Base-by-base conservation (phyloP, 441 rosid species). In the Raphanus hybrid region DNA sequence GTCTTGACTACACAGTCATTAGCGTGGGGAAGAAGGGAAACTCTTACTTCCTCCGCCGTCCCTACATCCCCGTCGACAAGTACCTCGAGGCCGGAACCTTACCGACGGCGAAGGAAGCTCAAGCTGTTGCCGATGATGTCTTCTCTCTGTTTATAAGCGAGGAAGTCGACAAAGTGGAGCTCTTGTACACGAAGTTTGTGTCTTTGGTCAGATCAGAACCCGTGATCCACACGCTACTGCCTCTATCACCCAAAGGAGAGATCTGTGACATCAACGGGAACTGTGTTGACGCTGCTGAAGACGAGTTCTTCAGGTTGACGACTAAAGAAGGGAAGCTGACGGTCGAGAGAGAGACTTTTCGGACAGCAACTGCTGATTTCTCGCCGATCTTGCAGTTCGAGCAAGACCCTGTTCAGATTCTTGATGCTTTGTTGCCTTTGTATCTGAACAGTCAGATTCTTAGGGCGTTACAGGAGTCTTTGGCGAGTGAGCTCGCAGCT, bases 351-450 rank as follows among this genome's bases (percentile, higher is more conserved):
- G 95, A 84, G 69, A 76, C 85, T 4, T 81, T 85, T 12, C 84
- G 91, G 88, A 89, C 88, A n/a, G 70, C 73, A 63, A 86, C 89
- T 0, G 55, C 67, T 4, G 84, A 86, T 58, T 86, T 89, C 82
- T 87, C 92, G 2, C 92, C 97, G 0, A 89, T 93, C 57, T 84
- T 91, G 87, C 87, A 91, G 77, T 95, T 95, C 71, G 98, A 95
- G 86, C 98, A 95, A 84, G 99, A 95, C 59, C 99, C 99, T 9
- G 96, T 86, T 77, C 98, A 93, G 92, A 95, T 95, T 71, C 96
- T 93, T 26, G 99, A 95, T 83, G 98, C 98, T 27, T 76, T 93
- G 80, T 76, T 95, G 89, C 98, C 99, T 65, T 75, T 93, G 67
- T 93, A 95, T 70, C 83, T 93, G 63, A 93, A 93, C 83, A 93